Percentiles rank a stretch among this genome's conserved stretches.
Conservation (phyloP, 2,329 filamentous ascomycete species). For the Celoporthe dispersa region DNA sequence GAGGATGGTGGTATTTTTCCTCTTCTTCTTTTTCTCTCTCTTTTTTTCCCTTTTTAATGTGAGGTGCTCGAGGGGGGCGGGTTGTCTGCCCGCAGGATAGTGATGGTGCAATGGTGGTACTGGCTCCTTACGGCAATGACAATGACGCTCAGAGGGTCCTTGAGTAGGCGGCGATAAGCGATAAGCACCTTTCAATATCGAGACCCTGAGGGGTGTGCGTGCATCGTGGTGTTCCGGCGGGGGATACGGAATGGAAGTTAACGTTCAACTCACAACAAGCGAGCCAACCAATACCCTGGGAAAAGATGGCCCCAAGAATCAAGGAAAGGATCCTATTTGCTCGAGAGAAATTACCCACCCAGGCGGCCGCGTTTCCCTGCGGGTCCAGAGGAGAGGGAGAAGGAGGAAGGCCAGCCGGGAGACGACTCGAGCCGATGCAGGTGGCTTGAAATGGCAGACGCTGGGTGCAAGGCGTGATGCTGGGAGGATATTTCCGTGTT, state of each 20-base stretch:
- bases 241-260: neutral
- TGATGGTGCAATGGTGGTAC: neutral
- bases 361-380: neutral
- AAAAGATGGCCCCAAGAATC: neutral
- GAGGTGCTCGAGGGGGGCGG: neutral
- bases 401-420: neutral
- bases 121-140: neutral
- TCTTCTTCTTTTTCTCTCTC: too few relatives aligned
- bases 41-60: too few relatives aligned
- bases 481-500: neutral
- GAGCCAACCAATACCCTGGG: neutral
- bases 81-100: neutral
- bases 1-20: neutral
- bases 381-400: neutral
- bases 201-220: neutral
- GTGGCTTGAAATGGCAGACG: neutral
- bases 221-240: neutral
- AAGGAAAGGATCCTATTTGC: constrained; percentile 8
- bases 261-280: neutral
- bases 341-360: neutral
- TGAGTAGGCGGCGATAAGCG: constrained; percentile 19
- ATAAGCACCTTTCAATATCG: constrained; percentile 10
- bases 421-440: neutral
- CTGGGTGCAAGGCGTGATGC: neutral
- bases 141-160: constrained; percentile 24